Base-by-base conservation (phyloP, 768 basidiomycete genomes). In the Boletus tylopilopsis region DNA sequence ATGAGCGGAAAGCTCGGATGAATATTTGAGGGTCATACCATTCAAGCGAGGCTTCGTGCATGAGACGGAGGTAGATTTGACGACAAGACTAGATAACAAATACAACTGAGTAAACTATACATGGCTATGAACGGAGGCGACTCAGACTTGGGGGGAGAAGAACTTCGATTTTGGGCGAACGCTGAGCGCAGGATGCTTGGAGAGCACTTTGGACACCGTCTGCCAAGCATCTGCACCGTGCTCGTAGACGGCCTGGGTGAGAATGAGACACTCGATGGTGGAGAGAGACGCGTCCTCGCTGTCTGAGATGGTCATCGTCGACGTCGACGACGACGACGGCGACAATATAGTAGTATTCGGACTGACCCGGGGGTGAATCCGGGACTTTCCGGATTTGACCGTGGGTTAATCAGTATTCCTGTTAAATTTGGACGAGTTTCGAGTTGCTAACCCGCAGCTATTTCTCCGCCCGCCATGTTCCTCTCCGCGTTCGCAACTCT, bases 241-340 rank as follows among this genome's bases (percentile, higher is more conserved):
- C 62, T 94, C 89, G 68, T 89, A 89, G 36, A 90, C 84, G 0
- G 90, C 84, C 69, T 96, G 94, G 2, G 92, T 82, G 42, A 95
- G 77, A 24, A 96, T 70, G 42, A 96, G 84, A 49, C 80, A 75
- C 69, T 94, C 91, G 45, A 87, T 64, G 42, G 68, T 76, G 54
- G 59, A 58, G 32, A 66, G 64, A 8, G 54, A 34, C 25, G 36
- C 21, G 43, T 45, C 39, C 32, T 52, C 56, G 46, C 27, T 33
- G 56, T 47, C 43, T 27, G 45, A 1, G 6, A 22, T 42, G 21
- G 52, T 23, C 58, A 47, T 58, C 51, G 48, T 48, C 45, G 7
- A 4, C 53, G 50, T 56, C 53, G 56, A 48, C 57, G 36, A 5
- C 36, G 42, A 13, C 34, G 33, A 36, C 18, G 52, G 0, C 33